Percentiles rank a stretch among this genome's conserved stretches.
These are phyloP conservation scores for Penicillium sclerotigenum DNA, from an alignment of 2,329 filamentous ascomycete species.

Conservation along the genomic window DNA sequence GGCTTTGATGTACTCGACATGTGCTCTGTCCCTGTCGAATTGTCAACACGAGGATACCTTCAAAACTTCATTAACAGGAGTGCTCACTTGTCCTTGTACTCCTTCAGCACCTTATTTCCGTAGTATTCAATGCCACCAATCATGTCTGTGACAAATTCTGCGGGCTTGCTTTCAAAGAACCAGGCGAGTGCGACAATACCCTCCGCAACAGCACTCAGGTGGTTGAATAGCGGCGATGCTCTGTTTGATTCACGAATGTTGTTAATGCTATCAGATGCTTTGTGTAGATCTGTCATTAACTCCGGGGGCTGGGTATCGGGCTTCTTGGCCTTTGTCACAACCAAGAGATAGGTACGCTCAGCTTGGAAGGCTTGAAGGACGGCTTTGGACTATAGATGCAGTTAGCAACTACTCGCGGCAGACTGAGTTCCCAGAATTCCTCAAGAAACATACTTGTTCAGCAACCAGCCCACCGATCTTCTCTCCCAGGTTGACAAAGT, in stretches of 20 bases:
- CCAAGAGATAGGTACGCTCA: slow-evolving; percentile 81
- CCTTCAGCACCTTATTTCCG: slow-evolving; percentile 88
- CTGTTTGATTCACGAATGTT: slow-evolving; percentile 80
- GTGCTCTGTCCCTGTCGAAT: slow-evolving; percentile 63
- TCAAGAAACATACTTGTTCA: slow-evolving; percentile 63
- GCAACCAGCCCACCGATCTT: slow-evolving; percentile 73
- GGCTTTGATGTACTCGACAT: slow-evolving; percentile 86
- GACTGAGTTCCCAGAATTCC: not conserved
- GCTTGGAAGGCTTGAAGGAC: slow-evolving; percentile 70
- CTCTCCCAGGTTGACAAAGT: slow-evolving; percentile 74
- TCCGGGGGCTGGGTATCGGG: slow-evolving; percentile 71
- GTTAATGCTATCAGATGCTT: slow-evolving; percentile 72
- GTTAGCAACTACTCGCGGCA: slow-evolving; percentile 10
- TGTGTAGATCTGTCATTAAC: slow-evolving; percentile 82
- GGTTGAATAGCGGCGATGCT: slow-evolving; percentile 69
- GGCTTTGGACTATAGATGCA: slow-evolving; percentile 48
- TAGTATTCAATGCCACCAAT: slow-evolving; percentile 86
- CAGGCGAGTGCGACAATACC: slow-evolving; percentile 86
- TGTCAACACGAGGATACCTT: slow-evolving; percentile 19
- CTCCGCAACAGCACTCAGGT: slow-evolving; percentile 83
- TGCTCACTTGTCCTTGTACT: slow-evolving; percentile 74
- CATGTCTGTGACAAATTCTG: slow-evolving; percentile 79
- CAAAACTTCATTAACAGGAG: not conserved
- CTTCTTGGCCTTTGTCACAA: slow-evolving; percentile 89
- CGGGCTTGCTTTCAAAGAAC: slow-evolving; percentile 81